A percentile compares a stretch with the other conserved stretches of the same genome.
Evolutionary conservation across 2,329 filamentous ascomycete species (phyloP).

Genomic region (Colletotrichum higginsianum): DNA sequence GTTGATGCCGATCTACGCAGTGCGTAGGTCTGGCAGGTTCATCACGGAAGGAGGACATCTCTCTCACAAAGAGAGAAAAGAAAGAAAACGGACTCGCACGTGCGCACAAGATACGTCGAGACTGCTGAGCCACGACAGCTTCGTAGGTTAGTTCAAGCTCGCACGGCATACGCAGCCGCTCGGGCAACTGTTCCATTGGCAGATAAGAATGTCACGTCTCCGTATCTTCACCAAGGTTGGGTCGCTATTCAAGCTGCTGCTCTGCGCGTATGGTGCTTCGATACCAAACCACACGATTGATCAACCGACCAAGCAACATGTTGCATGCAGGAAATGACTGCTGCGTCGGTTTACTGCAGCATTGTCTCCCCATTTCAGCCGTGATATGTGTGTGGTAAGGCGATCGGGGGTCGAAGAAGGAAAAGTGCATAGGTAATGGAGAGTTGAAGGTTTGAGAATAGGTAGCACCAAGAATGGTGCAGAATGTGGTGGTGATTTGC

Average conservation of each 20-base stretch:
- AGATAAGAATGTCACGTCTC: background rate
- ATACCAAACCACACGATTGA: background rate
- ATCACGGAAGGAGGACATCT: background rate
- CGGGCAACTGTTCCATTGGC: no score
- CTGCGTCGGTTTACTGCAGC: background rate
- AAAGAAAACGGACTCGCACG: background rate
- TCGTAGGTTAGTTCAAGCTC: no score
- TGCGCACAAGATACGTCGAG: background rate
- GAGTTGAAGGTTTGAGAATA: background rate
- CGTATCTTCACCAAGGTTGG: background rate
- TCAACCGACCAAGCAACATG: background rate
- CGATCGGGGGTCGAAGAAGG: no score
- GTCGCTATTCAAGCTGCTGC: background rate
- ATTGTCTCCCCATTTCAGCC: background rate
- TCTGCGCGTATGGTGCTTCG: background rate
- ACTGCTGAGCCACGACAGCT: background rate
- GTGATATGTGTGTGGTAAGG: background rate
- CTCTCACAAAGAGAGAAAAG: background rate
- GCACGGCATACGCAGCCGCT: background rate
- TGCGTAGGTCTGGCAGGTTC: slow-evolving; percentile 39
- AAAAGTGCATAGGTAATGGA: background rate
- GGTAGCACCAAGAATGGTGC: background rate
- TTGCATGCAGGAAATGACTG: background rate
- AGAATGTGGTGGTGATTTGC: background rate
- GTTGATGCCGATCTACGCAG: slow-evolving; percentile 41